Percentiles rank a stretch among this genome's conserved stretches.
These are phyloP conservation scores for Phylloporus sp. DNA, from an alignment of 768 basidiomycete species.

Conservation along the genomic window DNA sequence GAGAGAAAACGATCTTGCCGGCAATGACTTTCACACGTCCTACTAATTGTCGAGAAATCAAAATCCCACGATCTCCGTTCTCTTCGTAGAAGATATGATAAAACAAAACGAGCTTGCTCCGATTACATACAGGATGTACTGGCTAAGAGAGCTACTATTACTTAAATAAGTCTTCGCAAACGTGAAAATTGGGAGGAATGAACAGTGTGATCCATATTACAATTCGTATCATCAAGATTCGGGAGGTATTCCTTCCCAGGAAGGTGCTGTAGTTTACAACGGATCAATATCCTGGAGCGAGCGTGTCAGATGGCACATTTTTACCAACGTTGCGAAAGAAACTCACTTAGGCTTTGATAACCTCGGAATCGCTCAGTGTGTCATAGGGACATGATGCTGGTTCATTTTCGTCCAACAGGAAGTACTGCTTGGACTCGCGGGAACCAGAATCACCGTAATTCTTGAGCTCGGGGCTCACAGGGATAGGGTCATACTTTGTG, in stretches of 20 bases:
- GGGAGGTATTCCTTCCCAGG: neutral
- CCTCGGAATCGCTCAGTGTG: constrained; percentile 1
- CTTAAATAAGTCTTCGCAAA: no score
- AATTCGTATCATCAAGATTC: no score
- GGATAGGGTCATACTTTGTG: constrained; percentile 18
- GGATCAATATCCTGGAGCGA: no score
- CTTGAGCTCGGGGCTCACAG: constrained; percentile 21
- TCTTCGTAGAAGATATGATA: no score
- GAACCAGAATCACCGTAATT: constrained; percentile 20
- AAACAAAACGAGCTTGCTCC: no score
- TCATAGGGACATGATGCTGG: constrained; percentile 18
- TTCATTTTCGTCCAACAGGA: constrained; percentile 20
- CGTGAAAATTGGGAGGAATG: neutral
- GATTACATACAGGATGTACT: no score
- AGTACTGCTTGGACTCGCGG: constrained; percentile 21
- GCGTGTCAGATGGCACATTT: neutral
- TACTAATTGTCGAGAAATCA: no score
- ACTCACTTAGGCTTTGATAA: constrained; percentile 2
- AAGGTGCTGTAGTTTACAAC: constrained; percentile 2
- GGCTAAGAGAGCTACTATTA: no score
- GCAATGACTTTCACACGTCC: no score
- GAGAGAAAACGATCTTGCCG: no score
- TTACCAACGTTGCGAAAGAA: neutral
- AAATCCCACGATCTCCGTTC: no score
- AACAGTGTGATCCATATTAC: neutral